Percentiles rank a stretch among this genome's conserved stretches.
Conservation (phyloP, 2,329 filamentous ascomycete species). For the Bipolaris sorokiniana region DNA sequence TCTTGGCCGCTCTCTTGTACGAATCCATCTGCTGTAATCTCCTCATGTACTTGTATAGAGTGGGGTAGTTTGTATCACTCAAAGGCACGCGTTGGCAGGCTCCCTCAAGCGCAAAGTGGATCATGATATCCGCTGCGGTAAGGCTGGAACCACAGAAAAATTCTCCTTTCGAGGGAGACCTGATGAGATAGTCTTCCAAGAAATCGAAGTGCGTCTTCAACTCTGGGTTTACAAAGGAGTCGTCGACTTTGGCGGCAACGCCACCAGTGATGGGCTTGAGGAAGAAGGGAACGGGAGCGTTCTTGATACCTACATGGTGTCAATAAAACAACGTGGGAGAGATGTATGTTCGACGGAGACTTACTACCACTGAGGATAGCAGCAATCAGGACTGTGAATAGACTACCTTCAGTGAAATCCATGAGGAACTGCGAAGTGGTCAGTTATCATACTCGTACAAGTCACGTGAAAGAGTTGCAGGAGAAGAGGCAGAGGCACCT, state of each 20-base stretch:
- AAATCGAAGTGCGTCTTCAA: slow-evolving; percentile 57
- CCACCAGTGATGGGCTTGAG: slow-evolving; percentile 66
- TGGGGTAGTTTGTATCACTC: slow-evolving; percentile 54
- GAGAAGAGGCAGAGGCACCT: not conserved
- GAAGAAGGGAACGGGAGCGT: slow-evolving; percentile 69
- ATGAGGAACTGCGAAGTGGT: slow-evolving; percentile 57
- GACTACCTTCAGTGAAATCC: slow-evolving; percentile 83
- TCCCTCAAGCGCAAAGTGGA: slow-evolving; percentile 59
- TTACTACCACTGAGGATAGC: slow-evolving; percentile 62
- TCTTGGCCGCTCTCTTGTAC: slow-evolving; percentile 57
- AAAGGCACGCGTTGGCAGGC: slow-evolving; percentile 47
- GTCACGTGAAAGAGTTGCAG: not conserved
- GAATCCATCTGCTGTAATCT: slow-evolving; percentile 53
- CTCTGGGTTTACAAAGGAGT: slow-evolving; percentile 55
- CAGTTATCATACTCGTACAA: not conserved
- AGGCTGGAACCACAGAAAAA: slow-evolving; percentile 58
- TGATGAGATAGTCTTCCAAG: slow-evolving; percentile 57
- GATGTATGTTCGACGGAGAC: not conserved
- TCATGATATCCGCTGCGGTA: slow-evolving; percentile 60
- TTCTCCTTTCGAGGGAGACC: slow-evolving; percentile 55
- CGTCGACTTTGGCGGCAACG: slow-evolving; percentile 59
- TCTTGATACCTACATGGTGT: slow-evolving; percentile 46
- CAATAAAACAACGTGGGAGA: slow-evolving; percentile 4
- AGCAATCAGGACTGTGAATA: slow-evolving; percentile 75
- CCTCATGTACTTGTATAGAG: slow-evolving; percentile 55